A percentile compares a stretch with the other conserved stretches of the same genome.
Evolutionary conservation across 2,329 filamentous ascomycete genomes (phyloP).

Genomic region (Gaeumannomyces sp.): DNA sequence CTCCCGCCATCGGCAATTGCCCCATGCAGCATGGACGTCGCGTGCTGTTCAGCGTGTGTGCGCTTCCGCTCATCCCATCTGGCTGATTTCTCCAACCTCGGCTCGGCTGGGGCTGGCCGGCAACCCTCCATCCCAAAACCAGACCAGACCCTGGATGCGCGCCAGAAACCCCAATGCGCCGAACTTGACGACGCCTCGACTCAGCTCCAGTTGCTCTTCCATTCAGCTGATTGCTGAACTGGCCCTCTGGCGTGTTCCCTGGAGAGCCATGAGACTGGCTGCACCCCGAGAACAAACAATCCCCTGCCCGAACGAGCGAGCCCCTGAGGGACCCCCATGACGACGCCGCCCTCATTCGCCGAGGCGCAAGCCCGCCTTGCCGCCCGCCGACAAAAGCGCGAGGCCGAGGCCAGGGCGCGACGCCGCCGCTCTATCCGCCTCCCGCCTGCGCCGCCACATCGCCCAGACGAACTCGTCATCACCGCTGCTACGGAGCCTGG

Average conservation of each 20-base stretch:
- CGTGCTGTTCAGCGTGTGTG: too few species aligned
- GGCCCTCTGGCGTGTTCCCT: background rate
- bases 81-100: background rate
- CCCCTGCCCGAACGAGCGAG: background rate
- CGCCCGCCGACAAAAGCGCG: conserved; percentile 71
- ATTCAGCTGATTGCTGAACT: background rate
- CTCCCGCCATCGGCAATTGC: background rate
- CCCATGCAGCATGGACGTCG: background rate
- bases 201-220: background rate
- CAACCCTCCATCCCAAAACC: background rate
- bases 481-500: conserved; percentile 50
- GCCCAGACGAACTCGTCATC: conserved; percentile 48
- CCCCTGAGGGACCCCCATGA: background rate
- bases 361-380: conserved; percentile 83
- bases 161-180: background rate
- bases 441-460: conserved; percentile 35
- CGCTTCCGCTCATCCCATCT: background rate
- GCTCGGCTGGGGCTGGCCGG: background rate
- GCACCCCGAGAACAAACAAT: too few species aligned
- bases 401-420: conserved; percentile 56
- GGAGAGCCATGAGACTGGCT: background rate
- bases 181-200: background rate
- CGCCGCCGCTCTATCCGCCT: conserved; percentile 33
- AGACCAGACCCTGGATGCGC: background rate
- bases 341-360: conserved; percentile 57